Percentiles rank a stretch among this genome's conserved stretches.
phyloP scores from a whole-genome alignment of 2,329 filamentous ascomycete species.

The Penicillium psychrosexuale region DNA sequence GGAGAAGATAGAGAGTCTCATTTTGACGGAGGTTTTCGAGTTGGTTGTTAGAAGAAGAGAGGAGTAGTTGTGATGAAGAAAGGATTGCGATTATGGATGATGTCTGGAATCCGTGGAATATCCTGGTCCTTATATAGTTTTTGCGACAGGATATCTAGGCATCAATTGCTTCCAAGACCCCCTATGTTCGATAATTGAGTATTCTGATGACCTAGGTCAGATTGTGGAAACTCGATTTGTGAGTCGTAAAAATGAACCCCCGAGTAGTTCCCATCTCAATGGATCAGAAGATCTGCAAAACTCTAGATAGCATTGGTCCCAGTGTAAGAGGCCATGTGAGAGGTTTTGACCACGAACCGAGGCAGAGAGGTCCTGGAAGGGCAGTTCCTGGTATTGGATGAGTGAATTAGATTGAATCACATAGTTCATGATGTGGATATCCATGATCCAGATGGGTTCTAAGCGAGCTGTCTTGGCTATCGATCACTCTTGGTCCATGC shows the following conservation, averaged over 20 bases:
- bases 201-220: slow-evolving; percentile 5
- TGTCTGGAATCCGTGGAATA: not conserved
- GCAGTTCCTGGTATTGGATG: not conserved
- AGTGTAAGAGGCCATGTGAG: not conserved
- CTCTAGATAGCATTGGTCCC: slow-evolving; percentile 14
- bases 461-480: slow-evolving; percentile 15
- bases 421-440: not conserved
- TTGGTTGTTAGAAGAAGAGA: not conserved
- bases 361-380: slow-evolving; percentile 1
- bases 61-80: not conserved
- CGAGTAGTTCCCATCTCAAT: not conserved
- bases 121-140: slow-evolving; percentile 10
- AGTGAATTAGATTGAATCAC: not conserved
- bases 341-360: not conserved
- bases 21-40: slow-evolving; percentile 13
- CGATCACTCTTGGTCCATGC: slow-evolving; percentile 13
- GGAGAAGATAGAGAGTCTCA: slow-evolving; percentile 31
- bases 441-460: not conserved
- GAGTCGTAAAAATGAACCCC: slow-evolving; percentile 6
- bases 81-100: slow-evolving; percentile 1
- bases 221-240: not conserved
- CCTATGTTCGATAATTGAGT: not conserved
- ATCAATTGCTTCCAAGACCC: not conserved
- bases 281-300: slow-evolving; percentile 10
- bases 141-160: not conserved